A percentile compares a stretch with the other conserved stretches of the same genome.
These are phyloP conservation scores for Hypoxylon subgilvum DNA, from an alignment of 495 filamentous ascomycete species.

Conservation along the genomic window DNA sequence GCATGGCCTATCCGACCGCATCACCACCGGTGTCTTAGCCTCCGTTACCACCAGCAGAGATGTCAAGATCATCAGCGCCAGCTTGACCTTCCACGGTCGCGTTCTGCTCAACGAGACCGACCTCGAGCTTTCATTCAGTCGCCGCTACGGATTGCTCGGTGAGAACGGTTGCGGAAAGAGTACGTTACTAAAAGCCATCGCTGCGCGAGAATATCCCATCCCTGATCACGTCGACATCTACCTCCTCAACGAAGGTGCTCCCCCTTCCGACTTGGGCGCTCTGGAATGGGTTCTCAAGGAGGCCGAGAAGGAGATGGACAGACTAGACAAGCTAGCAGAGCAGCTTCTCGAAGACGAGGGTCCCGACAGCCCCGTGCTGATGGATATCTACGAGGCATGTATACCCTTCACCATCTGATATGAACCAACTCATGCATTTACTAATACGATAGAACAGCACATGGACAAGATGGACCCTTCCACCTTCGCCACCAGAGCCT, in stretches of 20 bases:
- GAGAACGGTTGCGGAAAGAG: constrained; percentile 99
- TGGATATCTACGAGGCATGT: constrained; percentile 95
- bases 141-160: constrained; percentile 91
- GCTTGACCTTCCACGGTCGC: constrained; percentile 94
- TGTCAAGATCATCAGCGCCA: constrained; percentile 93
- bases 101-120: constrained; percentile 93
- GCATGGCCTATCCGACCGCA: constrained; percentile 93
- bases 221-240: constrained; percentile 99
- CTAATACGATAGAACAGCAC: constrained; percentile 63
- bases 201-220: constrained; percentile 89
- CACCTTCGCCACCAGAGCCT: constrained; percentile 97
- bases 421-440: neutral
- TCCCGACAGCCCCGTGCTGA: constrained; percentile 86
- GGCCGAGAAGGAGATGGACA: constrained; percentile 90
- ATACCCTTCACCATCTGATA: neutral
- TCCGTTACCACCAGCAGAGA: constrained; percentile 84
- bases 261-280: constrained; percentile 83
- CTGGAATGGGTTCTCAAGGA: constrained; percentile 96
- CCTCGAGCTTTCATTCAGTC: constrained; percentile 89
- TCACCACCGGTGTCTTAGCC: constrained; percentile 95
- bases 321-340: constrained; percentile 86
- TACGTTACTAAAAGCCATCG: constrained; percentile 93
- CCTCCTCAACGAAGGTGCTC: constrained; percentile 97
- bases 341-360: constrained; percentile 89
- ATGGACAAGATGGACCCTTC: constrained; percentile 99